Conservation (phyloP, 805 yeast genomes). For the Zygoascus flipseniorum region DNA sequence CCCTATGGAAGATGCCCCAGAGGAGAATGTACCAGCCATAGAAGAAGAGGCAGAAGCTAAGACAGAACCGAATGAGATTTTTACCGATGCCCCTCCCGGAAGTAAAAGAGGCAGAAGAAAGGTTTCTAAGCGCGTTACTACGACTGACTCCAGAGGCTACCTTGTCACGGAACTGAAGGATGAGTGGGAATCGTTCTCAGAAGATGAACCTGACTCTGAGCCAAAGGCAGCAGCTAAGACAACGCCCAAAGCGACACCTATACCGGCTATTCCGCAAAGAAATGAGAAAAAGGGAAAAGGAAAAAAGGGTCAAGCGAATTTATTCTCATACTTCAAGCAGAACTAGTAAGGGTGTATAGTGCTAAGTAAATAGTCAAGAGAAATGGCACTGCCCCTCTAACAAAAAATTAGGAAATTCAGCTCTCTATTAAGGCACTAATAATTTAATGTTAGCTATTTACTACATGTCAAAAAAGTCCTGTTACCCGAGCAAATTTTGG, state of each 20-base stretch:
- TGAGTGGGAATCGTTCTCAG: constrained; percentile 13
- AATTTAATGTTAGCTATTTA: no score
- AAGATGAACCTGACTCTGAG: constrained; percentile 10
- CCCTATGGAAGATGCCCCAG: constrained; percentile 1
- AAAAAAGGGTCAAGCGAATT: constrained; percentile 5
- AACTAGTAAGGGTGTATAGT: not conserved
- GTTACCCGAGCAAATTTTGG: no score
- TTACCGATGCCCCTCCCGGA: not conserved
- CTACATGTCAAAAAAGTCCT: no score
- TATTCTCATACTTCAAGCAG: constrained; percentile 13
- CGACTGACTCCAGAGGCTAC: constrained; percentile 12
- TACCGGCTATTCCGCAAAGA: constrained; percentile 1
- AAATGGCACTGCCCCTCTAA: no score
- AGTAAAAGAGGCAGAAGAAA: constrained; percentile 6
- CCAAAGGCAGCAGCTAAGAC: not conserved
- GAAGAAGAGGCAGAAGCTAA: constrained; percentile 3
- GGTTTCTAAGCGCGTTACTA: constrained; percentile 10
- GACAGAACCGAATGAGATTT: not conserved
- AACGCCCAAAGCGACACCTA: not conserved
- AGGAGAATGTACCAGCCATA: not conserved
- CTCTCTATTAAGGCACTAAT: no score
- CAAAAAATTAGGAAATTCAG: no score
- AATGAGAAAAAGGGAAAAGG: constrained; percentile 6
- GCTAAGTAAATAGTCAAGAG: no score
- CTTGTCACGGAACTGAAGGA: constrained; percentile 11